Evolutionary conservation across 208 protist species (phyloP), one percentile per base, ranked within the genome.

Genomic region (Acanthamoeba divionensis): DNA sequence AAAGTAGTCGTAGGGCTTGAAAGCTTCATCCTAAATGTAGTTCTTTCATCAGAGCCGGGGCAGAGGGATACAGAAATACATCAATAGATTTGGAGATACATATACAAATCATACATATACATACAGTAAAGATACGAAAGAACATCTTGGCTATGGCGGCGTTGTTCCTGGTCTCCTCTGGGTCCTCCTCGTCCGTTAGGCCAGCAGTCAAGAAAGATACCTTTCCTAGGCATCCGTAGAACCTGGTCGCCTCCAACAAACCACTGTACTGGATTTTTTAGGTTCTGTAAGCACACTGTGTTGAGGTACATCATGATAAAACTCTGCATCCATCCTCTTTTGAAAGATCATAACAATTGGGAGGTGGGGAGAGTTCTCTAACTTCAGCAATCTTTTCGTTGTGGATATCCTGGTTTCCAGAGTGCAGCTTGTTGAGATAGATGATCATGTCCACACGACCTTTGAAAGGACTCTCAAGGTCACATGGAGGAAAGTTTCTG

Each of bases 1-100:
- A 50, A 73, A 69, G 47, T 89, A 89, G 62, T 89, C 82, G 62
- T 89, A 89, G 60, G 67, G 13, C 41, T 57, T 57, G 21, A 57
- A n/a, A 21, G 73, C 54, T 31, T 45, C 18, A 8, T 66, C 82
- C 82, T 62, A 71, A 12, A 26, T 60, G 10, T 18, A 13, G 15
- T 44, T 1, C 18, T 36, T 18, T 41, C 60, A 13, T 38, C 1
- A 52, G 57, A 15, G 29, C 15, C 10, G 21, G 0, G 12, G 31
- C 2, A 1, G 29, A 21, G 15, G 31, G 44, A 12, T 10, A 44
- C 15, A 21, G 10, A 7, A 12, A 6, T 47, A 26, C 13, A 65
- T 13, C 12, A 26, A 33, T 18, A 36, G 77, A 66, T 10, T 21
- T 5, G 10, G 52, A 15, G 31, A 0, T 7, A 9, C 10, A 1